These are phyloP conservation scores for Oryza nivara DNA, from an alignment of 176 grass and related monocot genomes.

Conservation along the genomic window DNA sequence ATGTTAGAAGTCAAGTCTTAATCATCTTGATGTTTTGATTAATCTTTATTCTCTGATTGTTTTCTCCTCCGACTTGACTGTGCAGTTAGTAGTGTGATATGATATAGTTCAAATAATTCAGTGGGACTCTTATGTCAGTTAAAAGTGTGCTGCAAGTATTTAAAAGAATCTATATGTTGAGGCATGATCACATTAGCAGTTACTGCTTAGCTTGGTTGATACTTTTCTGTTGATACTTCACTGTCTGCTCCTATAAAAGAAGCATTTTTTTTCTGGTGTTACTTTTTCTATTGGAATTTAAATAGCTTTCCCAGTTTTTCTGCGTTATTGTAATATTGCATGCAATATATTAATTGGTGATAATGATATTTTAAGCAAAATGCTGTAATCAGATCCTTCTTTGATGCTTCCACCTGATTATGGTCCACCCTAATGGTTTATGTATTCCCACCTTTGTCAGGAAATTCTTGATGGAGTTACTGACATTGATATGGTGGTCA, in stretches of 20 bases:
- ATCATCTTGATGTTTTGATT: background rate
- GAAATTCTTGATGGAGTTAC: constrained; percentile 84
- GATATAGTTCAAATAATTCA: constrained; percentile 9
- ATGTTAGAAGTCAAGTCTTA: background rate
- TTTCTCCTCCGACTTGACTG: background rate
- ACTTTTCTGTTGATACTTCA: background rate
- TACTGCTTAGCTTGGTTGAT: background rate
- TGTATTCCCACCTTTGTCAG: constrained; percentile 39
- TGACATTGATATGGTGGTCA: constrained; percentile 94
- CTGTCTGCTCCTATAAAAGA: background rate
- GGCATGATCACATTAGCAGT: background rate
- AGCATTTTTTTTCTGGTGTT: background rate
- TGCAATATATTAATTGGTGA: background rate
- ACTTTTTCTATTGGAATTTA: background rate
- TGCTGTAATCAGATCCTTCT: background rate
- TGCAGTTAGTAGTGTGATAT: background rate
- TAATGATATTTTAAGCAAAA: background rate
- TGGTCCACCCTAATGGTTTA: background rate
- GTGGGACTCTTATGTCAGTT: background rate
- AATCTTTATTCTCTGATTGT: background rate
- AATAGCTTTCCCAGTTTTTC: background rate
- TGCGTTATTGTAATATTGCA: background rate
- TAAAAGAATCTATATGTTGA: background rate
- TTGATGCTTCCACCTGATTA: background rate
- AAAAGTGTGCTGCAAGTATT: background rate